Evolutionary conservation across 805 yeast species (phyloP).

Genomic region (Wickerhamiella sergipiensis): DNA sequence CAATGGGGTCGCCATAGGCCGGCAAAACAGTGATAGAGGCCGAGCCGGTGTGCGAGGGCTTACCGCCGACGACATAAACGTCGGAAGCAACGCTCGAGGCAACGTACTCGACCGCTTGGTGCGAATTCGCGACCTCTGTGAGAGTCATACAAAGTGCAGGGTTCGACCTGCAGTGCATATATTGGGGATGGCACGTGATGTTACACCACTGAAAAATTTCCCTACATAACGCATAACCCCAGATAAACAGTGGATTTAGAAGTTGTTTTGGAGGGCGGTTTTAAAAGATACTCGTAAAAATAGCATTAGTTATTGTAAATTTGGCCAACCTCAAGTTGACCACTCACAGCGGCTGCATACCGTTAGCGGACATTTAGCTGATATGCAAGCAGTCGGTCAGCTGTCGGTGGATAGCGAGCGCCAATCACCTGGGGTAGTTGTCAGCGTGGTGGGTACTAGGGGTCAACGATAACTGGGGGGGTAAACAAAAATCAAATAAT

Average conservation of each 20-base stretch:
- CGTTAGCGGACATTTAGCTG: neutral
- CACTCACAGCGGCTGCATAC: neutral
- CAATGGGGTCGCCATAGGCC: slow-evolving; percentile 5
- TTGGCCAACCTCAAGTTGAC: neutral
- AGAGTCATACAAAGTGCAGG: neutral
- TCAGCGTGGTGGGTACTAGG: neutral
- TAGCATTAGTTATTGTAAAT: neutral
- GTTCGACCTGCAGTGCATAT: neutral
- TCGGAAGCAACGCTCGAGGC: neutral
- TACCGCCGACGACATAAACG: neutral
- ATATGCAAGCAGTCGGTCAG: too few relatives aligned
- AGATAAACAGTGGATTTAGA: neutral
- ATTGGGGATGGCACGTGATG: neutral
- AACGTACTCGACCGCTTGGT: neutral
- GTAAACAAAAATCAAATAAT: neutral
- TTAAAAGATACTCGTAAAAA: neutral
- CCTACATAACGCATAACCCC: neutral
- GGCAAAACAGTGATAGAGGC: neutral
- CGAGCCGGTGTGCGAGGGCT: neutral
- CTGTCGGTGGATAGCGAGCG: neutral
- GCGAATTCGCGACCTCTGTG: neutral
- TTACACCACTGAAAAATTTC: neutral
- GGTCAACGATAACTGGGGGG: neutral
- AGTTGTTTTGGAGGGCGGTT: too few relatives aligned
- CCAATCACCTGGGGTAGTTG: neutral